Evolutionary conservation across 768 basidiomycete genomes (phyloP), one percentile per base, ranked within the genome.

Genomic region (Cystoderma amianthinum): DNA sequence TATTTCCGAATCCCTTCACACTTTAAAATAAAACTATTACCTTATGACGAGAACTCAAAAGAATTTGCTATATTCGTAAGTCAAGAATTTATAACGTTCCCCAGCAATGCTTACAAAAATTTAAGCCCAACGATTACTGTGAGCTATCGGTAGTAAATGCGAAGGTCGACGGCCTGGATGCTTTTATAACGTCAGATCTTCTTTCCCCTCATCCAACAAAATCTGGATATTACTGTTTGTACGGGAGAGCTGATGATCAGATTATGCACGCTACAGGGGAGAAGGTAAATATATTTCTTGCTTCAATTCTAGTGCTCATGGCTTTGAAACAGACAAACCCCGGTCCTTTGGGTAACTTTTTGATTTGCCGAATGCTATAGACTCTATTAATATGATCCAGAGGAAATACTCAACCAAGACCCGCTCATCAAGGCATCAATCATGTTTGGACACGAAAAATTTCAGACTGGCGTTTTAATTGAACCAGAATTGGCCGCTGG

Each of bases 281-380:
- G 39, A 67, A 63, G 59, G 61, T 63, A 19, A 11, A n/a, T n/a
- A n/a, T n/a, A n/a, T n/a, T n/a, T n/a, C n/a, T n/a, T n/a, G 39
- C 9, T 9, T 22, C 40, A n/a, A n/a, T n/a, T n/a, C n/a, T n/a
- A n/a, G n/a, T n/a, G n/a, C n/a, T n/a, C n/a, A n/a, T n/a, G n/a
- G n/a, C n/a, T n/a, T n/a, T n/a, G n/a, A n/a, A n/a, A n/a, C 49
- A 63, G 67, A 60, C 62, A 39, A 65, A 60, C 49, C 47, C 68
- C 36, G 48, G 56, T 42, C 56, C 69, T 38, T 25, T 69, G 48
- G 58, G 59, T 63, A 33, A 45, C 48, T n/a, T n/a, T n/a, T n/a
- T n/a, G n/a, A n/a, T n/a, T n/a, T n/a, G n/a, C n/a, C n/a, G n/a
- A n/a, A n/a, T n/a, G n/a, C n/a, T n/a, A n/a, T n/a, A n/a, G n/a